phyloP scores from a whole-genome alignment of 768 basidiomycete species.

The Pulveroboletus frians region DNA sequence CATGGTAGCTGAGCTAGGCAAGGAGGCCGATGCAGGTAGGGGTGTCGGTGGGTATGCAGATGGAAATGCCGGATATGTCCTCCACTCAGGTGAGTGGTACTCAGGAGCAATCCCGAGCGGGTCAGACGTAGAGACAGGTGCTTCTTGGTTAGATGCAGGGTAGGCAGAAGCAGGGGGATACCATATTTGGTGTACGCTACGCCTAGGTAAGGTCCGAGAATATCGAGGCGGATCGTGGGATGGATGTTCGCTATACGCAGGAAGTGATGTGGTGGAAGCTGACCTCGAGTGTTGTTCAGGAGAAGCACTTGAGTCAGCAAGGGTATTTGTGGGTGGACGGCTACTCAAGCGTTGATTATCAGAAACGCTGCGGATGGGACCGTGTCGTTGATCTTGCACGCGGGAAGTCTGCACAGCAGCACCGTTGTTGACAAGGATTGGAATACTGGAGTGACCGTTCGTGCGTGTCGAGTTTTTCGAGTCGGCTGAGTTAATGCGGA shows the following conservation, averaged over 20 bases:
- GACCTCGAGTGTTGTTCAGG: conserved; percentile 11
- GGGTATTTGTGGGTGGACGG: conserved; percentile 1
- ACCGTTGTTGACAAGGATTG: conserved; percentile 6
- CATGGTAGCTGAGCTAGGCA: conserved; percentile 19
- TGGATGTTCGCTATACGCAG: conserved; percentile 23
- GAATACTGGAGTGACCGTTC: conserved; percentile 12
- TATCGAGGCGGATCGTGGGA: conserved; percentile 21
- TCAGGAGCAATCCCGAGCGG: conserved; percentile 28
- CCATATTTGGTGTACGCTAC: conserved; percentile 48
- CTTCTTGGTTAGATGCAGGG: conserved; percentile 14
- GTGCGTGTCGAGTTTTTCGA: conserved; percentile 2
- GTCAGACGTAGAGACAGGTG: conserved; percentile 3
- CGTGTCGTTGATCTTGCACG: conserved; percentile 5
- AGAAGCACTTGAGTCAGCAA: neutral
- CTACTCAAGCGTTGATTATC: conserved; percentile 9
- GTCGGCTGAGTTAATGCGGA: neutral
- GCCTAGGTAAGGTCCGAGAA: conserved; percentile 16
- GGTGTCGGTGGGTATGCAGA: conserved; percentile 76
- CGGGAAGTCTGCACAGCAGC: conserved; percentile 8
- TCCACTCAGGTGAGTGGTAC: conserved; percentile 57
- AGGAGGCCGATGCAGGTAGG: conserved; percentile 35
- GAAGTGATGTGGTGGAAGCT: conserved; percentile 19
- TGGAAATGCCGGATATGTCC: conserved; percentile 68
- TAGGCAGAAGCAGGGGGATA: conserved; percentile 51
- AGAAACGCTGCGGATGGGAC: conserved; percentile 16